phyloP scores from a whole-genome alignment of 2,329 filamentous ascomycete genomes.

The Tolypocladium amazonense region DNA sequence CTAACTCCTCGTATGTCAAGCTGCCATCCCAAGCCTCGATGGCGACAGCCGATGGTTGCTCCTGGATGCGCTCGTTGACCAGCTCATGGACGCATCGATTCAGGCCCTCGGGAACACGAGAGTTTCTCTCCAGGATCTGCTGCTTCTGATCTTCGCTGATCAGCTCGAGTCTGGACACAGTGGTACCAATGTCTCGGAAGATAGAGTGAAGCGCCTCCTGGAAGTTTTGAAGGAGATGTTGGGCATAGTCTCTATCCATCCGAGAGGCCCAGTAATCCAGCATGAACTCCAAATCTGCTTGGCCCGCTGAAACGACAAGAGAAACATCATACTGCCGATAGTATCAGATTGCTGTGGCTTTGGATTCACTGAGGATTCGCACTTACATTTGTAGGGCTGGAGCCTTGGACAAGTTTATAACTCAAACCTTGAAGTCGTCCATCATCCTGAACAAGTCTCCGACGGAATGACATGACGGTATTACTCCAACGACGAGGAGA shows the following conservation, averaged over 20 bases:
- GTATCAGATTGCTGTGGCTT: neutral
- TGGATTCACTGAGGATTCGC: neutral
- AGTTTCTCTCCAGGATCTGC: neutral
- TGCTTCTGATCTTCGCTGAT: neutral
- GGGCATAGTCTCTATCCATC: neutral
- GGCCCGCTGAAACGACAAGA: neutral
- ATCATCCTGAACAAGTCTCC: neutral
- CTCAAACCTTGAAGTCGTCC: neutral
- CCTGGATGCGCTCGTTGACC: conserved; percentile 4
- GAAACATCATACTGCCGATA: neutral
- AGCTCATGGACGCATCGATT: conserved; percentile 10
- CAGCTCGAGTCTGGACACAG: neutral
- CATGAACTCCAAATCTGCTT: neutral
- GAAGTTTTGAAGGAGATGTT: neutral
- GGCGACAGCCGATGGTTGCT: conserved; percentile 6
- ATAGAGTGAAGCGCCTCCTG: neutral
- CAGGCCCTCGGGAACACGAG: conserved; percentile 1
- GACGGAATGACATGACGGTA: neutral
- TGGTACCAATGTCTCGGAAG: neutral
- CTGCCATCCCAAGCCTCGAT: conserved; percentile 14
- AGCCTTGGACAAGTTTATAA: neutral
- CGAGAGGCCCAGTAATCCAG: neutral
- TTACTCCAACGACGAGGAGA: neutral
- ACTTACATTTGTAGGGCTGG: neutral
- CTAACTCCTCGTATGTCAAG: conserved; percentile 10